Evolutionary conservation across 768 basidiomycete genomes (phyloP).

Genomic region (Leccinellum rugosiceps): DNA sequence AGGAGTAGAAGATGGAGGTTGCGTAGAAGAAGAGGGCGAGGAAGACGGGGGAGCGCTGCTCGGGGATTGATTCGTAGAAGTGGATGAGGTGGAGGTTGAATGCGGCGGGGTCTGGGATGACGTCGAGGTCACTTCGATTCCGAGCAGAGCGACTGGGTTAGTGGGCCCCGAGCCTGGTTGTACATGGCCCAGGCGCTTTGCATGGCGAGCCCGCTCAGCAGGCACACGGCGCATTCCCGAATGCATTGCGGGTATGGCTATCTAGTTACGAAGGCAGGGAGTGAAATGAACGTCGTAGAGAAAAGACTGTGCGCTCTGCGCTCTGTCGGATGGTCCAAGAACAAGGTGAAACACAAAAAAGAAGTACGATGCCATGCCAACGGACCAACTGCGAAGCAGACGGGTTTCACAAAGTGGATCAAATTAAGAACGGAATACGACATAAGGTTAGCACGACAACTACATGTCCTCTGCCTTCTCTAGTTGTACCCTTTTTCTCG

Average conservation of each 20-base stretch:
- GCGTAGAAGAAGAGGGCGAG: conserved; percentile 1
- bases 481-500: conserved; percentile 68
- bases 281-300: conserved; percentile 21
- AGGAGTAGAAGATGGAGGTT: conserved; percentile 5
- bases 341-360: conserved; percentile 2
- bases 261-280: background rate
- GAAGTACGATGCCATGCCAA: conserved; percentile 19
- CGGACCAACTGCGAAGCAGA: background rate
- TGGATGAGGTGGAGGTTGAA: conserved; percentile 1
- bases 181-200: conserved; percentile 30
- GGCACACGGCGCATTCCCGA: conserved; percentile 25
- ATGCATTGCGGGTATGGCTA: conserved; percentile 20
- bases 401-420: background rate
- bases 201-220: conserved; percentile 33
- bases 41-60: conserved; percentile 17
- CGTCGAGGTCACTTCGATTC: background rate
- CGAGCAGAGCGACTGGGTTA: background rate
- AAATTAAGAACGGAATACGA: background rate
- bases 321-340: background rate
- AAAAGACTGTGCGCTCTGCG: background rate
- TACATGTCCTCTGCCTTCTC: conserved; percentile 55
- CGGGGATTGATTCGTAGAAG: conserved; percentile 9
- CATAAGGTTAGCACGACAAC: too few relatives aligned
- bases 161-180: conserved; percentile 8
- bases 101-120: background rate